Conservation (phyloP, 2,329 filamentous ascomycete species). For the Penicillium sp. region DNA sequence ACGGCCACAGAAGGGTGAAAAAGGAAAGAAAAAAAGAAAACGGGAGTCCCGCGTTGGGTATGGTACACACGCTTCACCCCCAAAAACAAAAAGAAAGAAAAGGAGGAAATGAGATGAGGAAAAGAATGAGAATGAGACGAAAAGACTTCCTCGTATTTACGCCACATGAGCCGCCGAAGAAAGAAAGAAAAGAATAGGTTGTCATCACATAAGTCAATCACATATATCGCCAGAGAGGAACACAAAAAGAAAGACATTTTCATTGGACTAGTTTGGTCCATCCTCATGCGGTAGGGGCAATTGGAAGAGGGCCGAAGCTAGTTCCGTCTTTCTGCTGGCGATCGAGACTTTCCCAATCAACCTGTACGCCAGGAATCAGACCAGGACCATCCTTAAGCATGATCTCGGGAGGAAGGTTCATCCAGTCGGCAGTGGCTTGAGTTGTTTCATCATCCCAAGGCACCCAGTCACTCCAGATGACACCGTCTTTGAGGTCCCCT, state of each 20-base stretch:
- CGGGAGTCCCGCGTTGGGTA: constrained; percentile 21
- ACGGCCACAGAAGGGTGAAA: constrained; percentile 12
- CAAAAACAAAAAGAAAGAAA: neutral
- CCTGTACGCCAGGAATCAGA: constrained; percentile 14
- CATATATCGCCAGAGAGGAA: neutral
- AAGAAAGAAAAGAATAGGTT: constrained; percentile 6
- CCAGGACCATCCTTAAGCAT: constrained; percentile 7
- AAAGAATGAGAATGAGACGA: neutral
- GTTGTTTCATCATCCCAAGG: constrained; percentile 23
- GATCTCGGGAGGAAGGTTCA: constrained; percentile 17
- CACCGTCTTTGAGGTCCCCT: constrained; percentile 15
- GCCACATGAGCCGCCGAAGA: constrained; percentile 20
- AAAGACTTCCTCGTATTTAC: constrained; percentile 19
- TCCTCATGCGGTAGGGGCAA: constrained; percentile 35
- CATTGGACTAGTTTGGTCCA: neutral
- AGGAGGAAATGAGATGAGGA: neutral
- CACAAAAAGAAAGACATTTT: neutral
- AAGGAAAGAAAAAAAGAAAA: constrained; percentile 10
- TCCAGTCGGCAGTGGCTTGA: constrained; percentile 14
- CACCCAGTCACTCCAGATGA: constrained; percentile 13
- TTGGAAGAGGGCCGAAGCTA: constrained; percentile 27
- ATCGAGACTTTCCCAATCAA: constrained; percentile 48
- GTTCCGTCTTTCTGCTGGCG: constrained; percentile 29
- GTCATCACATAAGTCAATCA: constrained; percentile 14
- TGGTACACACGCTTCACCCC: constrained; percentile 25